These are phyloP conservation scores for Eruca vesicaria DNA, from an alignment of 441 rosid species.

Conservation along the genomic window DNA sequence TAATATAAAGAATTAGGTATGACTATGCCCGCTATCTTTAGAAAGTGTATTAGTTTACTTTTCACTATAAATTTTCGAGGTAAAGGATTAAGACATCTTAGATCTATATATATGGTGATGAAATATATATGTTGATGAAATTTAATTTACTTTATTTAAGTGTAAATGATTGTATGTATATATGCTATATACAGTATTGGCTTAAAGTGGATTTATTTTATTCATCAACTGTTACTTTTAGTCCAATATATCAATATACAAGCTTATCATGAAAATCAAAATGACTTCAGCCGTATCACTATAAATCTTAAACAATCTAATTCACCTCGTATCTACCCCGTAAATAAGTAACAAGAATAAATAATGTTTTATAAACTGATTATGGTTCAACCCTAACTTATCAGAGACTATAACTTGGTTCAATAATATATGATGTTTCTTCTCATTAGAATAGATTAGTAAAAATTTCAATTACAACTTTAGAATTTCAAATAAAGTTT, in stretches of 20 bases:
- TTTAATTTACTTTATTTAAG: no score
- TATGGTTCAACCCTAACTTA: neutral
- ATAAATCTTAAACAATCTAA: neutral
- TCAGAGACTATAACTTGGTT: no score
- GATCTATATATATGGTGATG: no score
- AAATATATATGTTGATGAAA: no score
- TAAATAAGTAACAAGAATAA: neutral
- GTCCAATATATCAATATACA: neutral
- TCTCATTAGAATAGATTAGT: neutral
- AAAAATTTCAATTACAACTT: neutral
- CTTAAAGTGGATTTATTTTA: no score
- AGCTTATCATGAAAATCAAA: neutral
- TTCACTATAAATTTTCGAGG: no score
- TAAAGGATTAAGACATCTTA: no score
- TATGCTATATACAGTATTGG: no score
- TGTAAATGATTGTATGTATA: no score
- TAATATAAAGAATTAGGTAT: neutral
- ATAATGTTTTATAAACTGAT: neutral
- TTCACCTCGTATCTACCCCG: neutral
- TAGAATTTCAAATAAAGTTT: neutral
- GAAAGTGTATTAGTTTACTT: neutral
- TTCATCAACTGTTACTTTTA: no score
- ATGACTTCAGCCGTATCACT: neutral
- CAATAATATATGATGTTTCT: neutral
- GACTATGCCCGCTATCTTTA: slow-evolving; percentile 1